Conservation (phyloP, 805 yeast genomes). For the Starmerella vaccinii region DNA sequence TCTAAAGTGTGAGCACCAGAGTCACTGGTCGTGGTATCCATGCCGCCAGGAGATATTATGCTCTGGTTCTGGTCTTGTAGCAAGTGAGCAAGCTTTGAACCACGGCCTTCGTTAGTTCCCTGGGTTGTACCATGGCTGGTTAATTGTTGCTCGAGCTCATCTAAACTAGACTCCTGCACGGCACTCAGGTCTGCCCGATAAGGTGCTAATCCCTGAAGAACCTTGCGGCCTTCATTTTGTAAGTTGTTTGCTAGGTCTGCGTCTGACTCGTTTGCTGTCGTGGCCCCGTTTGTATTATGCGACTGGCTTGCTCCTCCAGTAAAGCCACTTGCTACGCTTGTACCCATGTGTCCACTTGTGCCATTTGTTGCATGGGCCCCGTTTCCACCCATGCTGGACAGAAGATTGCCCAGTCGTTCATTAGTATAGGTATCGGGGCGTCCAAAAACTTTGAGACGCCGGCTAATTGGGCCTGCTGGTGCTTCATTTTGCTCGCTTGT, state of each 20-base stretch:
- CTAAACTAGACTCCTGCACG: conserved; percentile 21
- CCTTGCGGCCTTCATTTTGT: conserved; percentile 19
- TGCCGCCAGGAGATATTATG: background rate
- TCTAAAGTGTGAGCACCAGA: conserved; percentile 14
- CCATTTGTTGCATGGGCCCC: background rate
- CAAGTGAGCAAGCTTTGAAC: background rate
- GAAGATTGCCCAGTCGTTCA: conserved; percentile 22
- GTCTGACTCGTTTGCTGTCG: conserved; percentile 15
- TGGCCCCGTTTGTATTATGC: background rate
- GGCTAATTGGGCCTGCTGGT: conserved; percentile 11
- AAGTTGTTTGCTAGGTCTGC: conserved; percentile 13
- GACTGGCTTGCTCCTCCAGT: background rate
- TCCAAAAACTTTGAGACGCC: conserved; percentile 24
- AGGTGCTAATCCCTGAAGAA: conserved; percentile 18
- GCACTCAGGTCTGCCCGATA: conserved; percentile 11
- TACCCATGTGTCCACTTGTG: background rate
- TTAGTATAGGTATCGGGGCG: conserved; percentile 25
- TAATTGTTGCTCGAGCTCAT: conserved; percentile 20
- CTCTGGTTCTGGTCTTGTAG: background rate
- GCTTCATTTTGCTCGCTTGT: conserved; percentile 4
- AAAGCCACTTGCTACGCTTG: no score
- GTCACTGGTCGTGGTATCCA: conserved; percentile 16
- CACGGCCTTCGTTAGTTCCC: background rate
- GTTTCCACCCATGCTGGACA: conserved; percentile 18
- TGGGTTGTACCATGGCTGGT: conserved; percentile 15